Conservation (phyloP, 2,329 filamentous ascomycete genomes). For the Arthroderma sp. region DNA sequence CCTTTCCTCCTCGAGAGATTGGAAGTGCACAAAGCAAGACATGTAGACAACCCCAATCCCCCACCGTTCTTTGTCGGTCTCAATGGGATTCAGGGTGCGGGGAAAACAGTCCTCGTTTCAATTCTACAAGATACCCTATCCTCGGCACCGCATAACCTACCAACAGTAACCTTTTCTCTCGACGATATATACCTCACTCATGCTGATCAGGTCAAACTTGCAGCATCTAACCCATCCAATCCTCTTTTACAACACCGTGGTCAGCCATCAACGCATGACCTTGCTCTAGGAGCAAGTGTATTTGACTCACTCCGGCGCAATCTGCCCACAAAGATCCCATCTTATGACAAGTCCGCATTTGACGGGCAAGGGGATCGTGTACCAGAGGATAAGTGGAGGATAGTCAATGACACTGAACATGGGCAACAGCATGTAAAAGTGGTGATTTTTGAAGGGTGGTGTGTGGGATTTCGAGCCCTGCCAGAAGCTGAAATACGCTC, state of each 20-base stretch:
- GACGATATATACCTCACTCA: constrained; percentile 83
- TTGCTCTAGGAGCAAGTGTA: constrained; percentile 48
- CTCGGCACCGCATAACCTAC: constrained; percentile 42
- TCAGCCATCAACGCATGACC: constrained; percentile 72
- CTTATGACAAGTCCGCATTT: constrained; percentile 74
- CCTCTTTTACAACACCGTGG: constrained; percentile 67
- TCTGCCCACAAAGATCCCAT: constrained; percentile 49
- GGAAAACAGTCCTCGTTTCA: constrained; percentile 73
- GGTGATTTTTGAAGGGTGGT: constrained; percentile 83
- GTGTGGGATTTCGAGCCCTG: constrained; percentile 65
- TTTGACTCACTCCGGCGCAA: constrained; percentile 46
- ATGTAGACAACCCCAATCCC: constrained; percentile 21
- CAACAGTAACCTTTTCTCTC: constrained; percentile 62
- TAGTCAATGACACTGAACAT: constrained; percentile 27
- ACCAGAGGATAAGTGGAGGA: constrained; percentile 48
- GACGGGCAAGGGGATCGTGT: constrained; percentile 63
- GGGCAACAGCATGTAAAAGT: constrained; percentile 37
- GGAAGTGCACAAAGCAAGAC: constrained; percentile 34
- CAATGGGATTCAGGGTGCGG: constrained; percentile 82
- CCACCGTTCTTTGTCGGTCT: constrained; percentile 74
- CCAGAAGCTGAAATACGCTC: constrained; percentile 40
- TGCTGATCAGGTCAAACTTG: constrained; percentile 51
- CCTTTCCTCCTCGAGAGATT: constrained; percentile 59
- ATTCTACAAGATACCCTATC: constrained; percentile 51
- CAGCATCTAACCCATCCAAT: constrained; percentile 53